Evolutionary conservation across 2,329 filamentous ascomycete species (phyloP).

Genomic region (Pseudogymnoascus sp.): DNA sequence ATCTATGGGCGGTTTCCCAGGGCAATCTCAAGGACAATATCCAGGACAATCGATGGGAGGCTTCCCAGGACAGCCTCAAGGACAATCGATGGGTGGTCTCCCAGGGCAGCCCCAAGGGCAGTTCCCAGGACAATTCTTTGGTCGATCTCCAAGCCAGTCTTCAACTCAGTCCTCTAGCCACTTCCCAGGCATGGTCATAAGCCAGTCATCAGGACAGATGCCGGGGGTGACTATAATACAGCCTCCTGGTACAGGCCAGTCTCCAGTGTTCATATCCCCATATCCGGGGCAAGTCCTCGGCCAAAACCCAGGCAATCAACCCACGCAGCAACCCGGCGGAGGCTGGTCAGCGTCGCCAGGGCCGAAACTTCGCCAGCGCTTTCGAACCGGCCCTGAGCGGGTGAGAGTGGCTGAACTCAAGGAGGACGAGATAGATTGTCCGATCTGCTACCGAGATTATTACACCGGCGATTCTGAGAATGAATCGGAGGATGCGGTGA

Average conservation of each 20-base stretch:
- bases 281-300: not conserved
- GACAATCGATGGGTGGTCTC: not conserved
- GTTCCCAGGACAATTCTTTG: not conserved
- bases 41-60: not conserved
- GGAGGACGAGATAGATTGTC: not conserved
- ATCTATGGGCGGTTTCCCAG: not conserved
- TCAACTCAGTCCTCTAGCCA: not conserved
- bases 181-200: not conserved
- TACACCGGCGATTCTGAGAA: not conserved
- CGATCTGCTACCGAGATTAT: conserved; percentile 8
- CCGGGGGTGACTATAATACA: not conserved
- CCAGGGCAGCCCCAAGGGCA: not conserved
- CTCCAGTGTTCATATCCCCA: not conserved
- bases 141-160: not conserved
- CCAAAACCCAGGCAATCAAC: not conserved
- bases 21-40: not conserved
- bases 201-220: not conserved
- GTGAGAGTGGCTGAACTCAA: not conserved
- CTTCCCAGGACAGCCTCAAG: not conserved
- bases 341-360: not conserved
- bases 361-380: not conserved
- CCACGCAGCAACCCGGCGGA: not conserved
- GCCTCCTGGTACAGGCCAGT: not conserved
- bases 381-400: not conserved
- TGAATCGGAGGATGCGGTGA: conserved; percentile 1